phyloP scores from a whole-genome alignment of 208 protist species.

The Trypanosoma theileri region DNA sequence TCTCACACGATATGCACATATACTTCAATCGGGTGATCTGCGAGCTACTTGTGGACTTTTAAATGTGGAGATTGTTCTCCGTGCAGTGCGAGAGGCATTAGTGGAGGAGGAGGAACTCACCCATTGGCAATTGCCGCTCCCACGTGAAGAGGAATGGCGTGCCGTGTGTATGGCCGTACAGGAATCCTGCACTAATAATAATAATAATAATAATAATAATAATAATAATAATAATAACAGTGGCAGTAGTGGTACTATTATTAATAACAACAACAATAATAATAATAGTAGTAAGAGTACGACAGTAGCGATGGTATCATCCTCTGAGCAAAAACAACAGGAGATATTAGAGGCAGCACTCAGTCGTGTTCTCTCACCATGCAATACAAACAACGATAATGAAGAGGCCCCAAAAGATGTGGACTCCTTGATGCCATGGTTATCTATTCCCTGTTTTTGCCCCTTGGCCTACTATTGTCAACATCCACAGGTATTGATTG shows the following conservation, averaged over 20 bases:
- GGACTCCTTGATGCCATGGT: neutral
- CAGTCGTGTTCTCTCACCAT: slow-evolving; percentile 16
- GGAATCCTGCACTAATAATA: slow-evolving; percentile 1
- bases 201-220: neutral
- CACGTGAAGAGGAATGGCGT: slow-evolving; percentile 21
- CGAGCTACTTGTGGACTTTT: neutral
- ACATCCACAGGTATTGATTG: neutral
- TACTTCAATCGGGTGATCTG: slow-evolving; percentile 10
- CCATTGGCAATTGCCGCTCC: slow-evolving; percentile 33
- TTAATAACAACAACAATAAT: neutral
- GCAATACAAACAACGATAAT: too few species aligned
- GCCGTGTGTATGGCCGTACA: slow-evolving; percentile 29
- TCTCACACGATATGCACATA: slow-evolving; percentile 28
- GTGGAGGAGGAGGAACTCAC: slow-evolving; percentile 27
- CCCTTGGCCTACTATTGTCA: slow-evolving; percentile 19
- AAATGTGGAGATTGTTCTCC: slow-evolving; percentile 21
- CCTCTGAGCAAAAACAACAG: neutral
- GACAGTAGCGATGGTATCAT: neutral
- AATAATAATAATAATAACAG: slow-evolving; percentile 7
- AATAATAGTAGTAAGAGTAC: neutral
- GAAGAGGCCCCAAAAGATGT: neutral
- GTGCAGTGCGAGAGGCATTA: slow-evolving; percentile 20
- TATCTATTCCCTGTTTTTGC: slow-evolving; percentile 23
- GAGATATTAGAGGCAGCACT: slow-evolving; percentile 13
- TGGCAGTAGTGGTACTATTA: slow-evolving; percentile 6